Conservation (phyloP, 805 yeast genomes). For the Monosporozyma yasuniensis region DNA sequence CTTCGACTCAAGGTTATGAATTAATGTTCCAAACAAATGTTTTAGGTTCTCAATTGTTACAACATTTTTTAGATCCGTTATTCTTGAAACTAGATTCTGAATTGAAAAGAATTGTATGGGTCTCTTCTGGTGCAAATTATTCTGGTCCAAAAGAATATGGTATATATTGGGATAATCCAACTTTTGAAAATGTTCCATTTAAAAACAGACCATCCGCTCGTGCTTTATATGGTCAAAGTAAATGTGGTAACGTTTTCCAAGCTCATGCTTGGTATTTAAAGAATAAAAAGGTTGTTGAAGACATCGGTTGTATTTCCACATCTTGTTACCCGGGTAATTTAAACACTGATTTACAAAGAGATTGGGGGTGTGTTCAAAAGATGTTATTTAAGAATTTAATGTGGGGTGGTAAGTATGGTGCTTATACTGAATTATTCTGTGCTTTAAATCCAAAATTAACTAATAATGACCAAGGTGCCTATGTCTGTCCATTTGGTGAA, state of each 20-base stretch:
- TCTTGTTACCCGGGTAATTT: constrained; percentile 33
- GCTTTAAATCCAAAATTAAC: constrained; percentile 31
- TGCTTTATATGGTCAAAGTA: constrained; percentile 32
- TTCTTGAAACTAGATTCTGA: constrained; percentile 27
- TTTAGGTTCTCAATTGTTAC: constrained; percentile 33
- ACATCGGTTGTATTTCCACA: constrained; percentile 26
- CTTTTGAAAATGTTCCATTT: constrained; percentile 14
- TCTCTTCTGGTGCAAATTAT: constrained; percentile 30
- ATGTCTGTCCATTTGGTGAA: constrained; percentile 32
- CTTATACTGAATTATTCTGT: constrained; percentile 32
- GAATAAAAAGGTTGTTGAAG: constrained; percentile 16
- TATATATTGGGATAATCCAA: constrained; percentile 27
- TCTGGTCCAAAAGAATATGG: constrained; percentile 27
- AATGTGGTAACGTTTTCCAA: constrained; percentile 30
- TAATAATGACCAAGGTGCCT: constrained; percentile 24
- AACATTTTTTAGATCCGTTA: constrained; percentile 31
- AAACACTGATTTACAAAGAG: constrained; percentile 27
- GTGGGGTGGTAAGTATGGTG: constrained; percentile 26
- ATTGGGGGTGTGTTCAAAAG: constrained; percentile 11
- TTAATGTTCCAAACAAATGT: constrained; percentile 32
- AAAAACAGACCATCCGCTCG: constrained; percentile 14
- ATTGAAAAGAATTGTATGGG: constrained; percentile 34
- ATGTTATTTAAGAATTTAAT: constrained; percentile 8
- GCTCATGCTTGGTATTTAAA: constrained; percentile 30
- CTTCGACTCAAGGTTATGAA: constrained; percentile 31